These are phyloP conservation scores for Trametes meyenii DNA, from an alignment of 768 basidiomycete species.

Conservation along the genomic window DNA sequence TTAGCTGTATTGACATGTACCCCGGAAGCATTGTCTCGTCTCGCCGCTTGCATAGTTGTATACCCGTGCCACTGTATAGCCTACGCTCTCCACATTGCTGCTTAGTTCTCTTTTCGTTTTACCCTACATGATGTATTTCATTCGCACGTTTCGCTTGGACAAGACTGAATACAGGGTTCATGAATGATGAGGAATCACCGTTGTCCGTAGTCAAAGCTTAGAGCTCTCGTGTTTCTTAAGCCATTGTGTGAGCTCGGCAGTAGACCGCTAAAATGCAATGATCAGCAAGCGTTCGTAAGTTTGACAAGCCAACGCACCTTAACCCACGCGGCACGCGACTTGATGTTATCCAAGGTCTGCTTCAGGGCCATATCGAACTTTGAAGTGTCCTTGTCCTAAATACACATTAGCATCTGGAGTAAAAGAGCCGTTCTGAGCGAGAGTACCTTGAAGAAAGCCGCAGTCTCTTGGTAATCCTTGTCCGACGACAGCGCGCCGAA, in stretches of 20 bases:
- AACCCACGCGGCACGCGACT: conserved; percentile 61
- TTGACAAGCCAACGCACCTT: conserved; percentile 44
- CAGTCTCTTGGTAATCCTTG: conserved; percentile 62
- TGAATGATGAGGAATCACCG: background rate
- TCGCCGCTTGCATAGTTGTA: conserved; percentile 19
- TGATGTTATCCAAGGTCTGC: conserved; percentile 71
- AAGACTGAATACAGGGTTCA: too few relatives aligned
- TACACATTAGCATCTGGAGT: background rate
- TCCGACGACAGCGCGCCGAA: conserved; percentile 54
- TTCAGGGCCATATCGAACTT: conserved; percentile 66
- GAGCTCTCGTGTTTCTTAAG: conserved; percentile 42
- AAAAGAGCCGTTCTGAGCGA: too few relatives aligned
- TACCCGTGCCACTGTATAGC: conserved; percentile 26
- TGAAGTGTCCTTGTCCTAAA: conserved; percentile 65
- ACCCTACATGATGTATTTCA: conserved; percentile 21
- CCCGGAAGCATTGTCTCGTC: conserved; percentile 2
- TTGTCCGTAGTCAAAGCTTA: background rate
- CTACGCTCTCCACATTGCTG: conserved; percentile 25
- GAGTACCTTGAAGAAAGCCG: conserved; percentile 76
- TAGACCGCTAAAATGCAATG: conserved; percentile 50
- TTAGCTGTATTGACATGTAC: conserved; percentile 20
- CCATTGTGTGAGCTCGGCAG: conserved; percentile 59
- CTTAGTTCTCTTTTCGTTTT: conserved; percentile 12
- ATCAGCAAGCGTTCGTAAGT: background rate
- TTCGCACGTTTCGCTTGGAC: background rate